phyloP scores from a whole-genome alignment of 805 yeast species.

The Metschnikowia bowlesiae region DNA sequence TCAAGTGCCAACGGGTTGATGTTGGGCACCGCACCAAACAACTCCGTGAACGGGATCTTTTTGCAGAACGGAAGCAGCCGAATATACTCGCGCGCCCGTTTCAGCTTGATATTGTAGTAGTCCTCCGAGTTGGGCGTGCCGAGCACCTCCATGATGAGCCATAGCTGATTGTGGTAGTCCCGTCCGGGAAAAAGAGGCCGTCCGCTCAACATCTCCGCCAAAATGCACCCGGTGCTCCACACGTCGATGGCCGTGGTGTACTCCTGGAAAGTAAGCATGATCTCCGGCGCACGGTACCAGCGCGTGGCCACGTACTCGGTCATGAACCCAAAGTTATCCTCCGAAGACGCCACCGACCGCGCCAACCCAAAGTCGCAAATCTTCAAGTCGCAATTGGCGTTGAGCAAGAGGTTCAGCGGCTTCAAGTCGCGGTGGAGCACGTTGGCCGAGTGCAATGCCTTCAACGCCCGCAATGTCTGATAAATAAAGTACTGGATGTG shows the following conservation, averaged over 20 bases:
- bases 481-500: slow-evolving; percentile 92
- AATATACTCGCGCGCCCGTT: slow-evolving; percentile 85
- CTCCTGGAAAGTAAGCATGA: slow-evolving; percentile 90
- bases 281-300: slow-evolving; percentile 98
- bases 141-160: slow-evolving; percentile 75
- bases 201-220: slow-evolving; percentile 85
- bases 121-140: slow-evolving; percentile 88
- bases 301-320: slow-evolving; percentile 97
- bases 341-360: slow-evolving; percentile 54
- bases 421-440: slow-evolving; percentile 91
- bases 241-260: slow-evolving; percentile 94
- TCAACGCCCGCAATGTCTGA: slow-evolving; percentile 85
- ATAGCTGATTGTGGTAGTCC: slow-evolving; percentile 87
- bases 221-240: slow-evolving; percentile 95
- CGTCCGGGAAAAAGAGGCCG: slow-evolving; percentile 90
- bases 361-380: slow-evolving; percentile 95
- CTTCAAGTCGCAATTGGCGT: slow-evolving; percentile 90
- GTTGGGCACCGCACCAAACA: slow-evolving; percentile 18
- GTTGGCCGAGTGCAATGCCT: slow-evolving; percentile 89
- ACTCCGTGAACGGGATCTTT: slow-evolving; percentile 36
- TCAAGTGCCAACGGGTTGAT: slow-evolving; percentile 49
- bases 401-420: slow-evolving; percentile 80
- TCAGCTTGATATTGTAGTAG: slow-evolving; percentile 66
- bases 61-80: slow-evolving; percentile 66
- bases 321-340: slow-evolving; percentile 75